Base-by-base conservation (phyloP, 2,329 filamentous ascomycete species). In the Neocucurbitaria cava region DNA sequence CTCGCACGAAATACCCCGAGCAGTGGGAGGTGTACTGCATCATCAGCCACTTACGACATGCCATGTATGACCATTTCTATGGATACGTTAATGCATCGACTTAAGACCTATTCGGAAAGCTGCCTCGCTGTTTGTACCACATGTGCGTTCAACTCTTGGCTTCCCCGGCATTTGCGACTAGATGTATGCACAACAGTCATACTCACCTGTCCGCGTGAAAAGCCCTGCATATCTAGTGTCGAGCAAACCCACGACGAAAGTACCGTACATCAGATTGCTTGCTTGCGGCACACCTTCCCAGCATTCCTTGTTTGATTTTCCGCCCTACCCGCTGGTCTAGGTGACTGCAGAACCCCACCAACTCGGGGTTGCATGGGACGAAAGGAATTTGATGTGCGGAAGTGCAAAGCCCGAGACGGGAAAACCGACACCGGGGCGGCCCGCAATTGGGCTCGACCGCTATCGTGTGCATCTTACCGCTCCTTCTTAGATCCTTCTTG, bases 401-500 rank as follows among this genome's bases (percentile, higher is more conserved):
- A 43, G 41, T 43, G 8, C n/a, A 13, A 30, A 30, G 28, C 38
- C 39, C 45, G 31, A 24, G 42, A 41, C 48, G 42, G 39, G 40
- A 53, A 17, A 46, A 35, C 39, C 39, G 42, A 52, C 51, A 60
- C 49, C 61, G 62, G 64, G 18, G 60, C 62, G 64, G 62, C 58
- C 64, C 64, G 52, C 47, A 45, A 21, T 56, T 62, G 49, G 59
- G 54, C 51, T 58, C 43, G 47, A 52, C 48, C 50, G 45, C 45
- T 42, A 49, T 45, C 28, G 17, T 43, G 39, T 48, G 44, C 35
- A 17, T 24, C 18, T 46, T 36, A 20, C 46, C 36, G 39, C 33
- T 35, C 31, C 31, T 43, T 17, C 41, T 41, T 9, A 33, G 20
- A 23, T 41, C n/a, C 18, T 9, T 23, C 7, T 35, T 1, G 28